phyloP scores from a whole-genome alignment of 2,329 filamentous ascomycete genomes.

The Neobulgaria alba region DNA sequence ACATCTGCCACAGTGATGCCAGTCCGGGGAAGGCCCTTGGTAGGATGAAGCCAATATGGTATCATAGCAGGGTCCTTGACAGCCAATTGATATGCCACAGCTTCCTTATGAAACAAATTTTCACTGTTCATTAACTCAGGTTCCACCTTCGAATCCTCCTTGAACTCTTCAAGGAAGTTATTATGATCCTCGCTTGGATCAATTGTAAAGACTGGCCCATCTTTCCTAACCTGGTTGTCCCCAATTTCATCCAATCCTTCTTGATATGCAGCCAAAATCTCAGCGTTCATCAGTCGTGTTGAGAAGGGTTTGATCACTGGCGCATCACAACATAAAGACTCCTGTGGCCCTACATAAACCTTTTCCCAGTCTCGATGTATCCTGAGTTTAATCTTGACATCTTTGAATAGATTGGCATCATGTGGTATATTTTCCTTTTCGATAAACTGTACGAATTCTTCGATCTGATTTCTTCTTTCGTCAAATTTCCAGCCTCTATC shows the following conservation, averaged over 20 bases:
- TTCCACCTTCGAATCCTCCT: conserved; percentile 10
- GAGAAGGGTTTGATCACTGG: conserved; percentile 11
- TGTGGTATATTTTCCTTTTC: conserved; percentile 8
- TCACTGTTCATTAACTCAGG: conserved; percentile 13
- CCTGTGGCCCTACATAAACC: conserved; percentile 1
- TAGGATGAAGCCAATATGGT: conserved; percentile 22
- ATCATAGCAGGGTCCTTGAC: conserved; percentile 19
- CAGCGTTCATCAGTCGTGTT: conserved; percentile 13
- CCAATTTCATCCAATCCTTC: conserved; percentile 10
- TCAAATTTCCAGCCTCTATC: conserved; percentile 36
- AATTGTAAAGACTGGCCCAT: conserved; percentile 19
- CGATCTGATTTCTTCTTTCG: conserved; percentile 27
- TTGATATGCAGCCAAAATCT: conserved; percentile 5
- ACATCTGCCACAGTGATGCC: conserved; percentile 1
- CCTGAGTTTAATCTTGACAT: conserved; percentile 19
- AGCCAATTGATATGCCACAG: conserved; percentile 19
- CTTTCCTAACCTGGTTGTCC: conserved; percentile 14
- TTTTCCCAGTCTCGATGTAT: conserved; percentile 19
- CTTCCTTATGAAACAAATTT: conserved; percentile 19
- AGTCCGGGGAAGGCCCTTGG: conserved; percentile 12
- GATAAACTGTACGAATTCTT: conserved; percentile 19
- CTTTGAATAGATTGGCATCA: conserved; percentile 11
- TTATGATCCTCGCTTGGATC: conserved; percentile 13
- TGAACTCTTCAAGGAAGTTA: conserved; percentile 16
- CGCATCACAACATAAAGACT: conserved; percentile 1